Base-by-base conservation (phyloP, 2,329 filamentous ascomycete species). In the Remersonia thermophila region DNA sequence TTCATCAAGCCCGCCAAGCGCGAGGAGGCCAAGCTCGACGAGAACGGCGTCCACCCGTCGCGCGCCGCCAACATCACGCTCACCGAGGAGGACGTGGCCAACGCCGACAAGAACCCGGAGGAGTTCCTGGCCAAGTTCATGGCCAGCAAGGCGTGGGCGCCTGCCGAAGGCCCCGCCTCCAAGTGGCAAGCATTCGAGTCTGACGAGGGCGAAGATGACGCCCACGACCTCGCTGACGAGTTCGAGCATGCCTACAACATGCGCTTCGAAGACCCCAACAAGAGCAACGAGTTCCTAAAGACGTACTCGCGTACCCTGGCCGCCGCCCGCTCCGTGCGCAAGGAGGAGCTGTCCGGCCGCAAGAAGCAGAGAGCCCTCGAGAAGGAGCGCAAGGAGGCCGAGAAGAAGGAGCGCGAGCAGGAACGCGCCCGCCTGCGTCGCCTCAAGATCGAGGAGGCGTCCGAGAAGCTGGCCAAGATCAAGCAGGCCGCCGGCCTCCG, bases 231-330 rank as follows among this genome's bases (percentile, higher is more conserved):
- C 31, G 87, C 87, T 17, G 89, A 96, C 30, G 76, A 80, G 42
- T 93, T 89, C 51, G 91, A 98, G 61, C 72, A 83, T 46, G 87
- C 87, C 4, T 98, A 94, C 63, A 98, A 98, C 61, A 63, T 95
- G 60, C 81, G 91, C 25, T 98, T 98, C 52, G 91, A 98, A 56
- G 83, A 96, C 50, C 86, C 91, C 0, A 72, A 72, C 41, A 86
- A 83, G 54, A 78, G 83, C 50, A 95, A 95, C 54, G 85, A 94
- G 59, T 78, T 82, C 33, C 66, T 98, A 23, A 77, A 81, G 51
- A 85, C 87, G 5, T 93, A 95, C 60, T 81, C 89, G 38, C 80
- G 89, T 74, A 85, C 93, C 54, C 70, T 85, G 13, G 80, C 82
- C 27, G 79, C 79, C 27, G 78, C 80, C 44, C 81, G 83, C 47